Base-by-base conservation (phyloP, 176 grass and related monocot genomes). In the Zizania latifolia region DNA sequence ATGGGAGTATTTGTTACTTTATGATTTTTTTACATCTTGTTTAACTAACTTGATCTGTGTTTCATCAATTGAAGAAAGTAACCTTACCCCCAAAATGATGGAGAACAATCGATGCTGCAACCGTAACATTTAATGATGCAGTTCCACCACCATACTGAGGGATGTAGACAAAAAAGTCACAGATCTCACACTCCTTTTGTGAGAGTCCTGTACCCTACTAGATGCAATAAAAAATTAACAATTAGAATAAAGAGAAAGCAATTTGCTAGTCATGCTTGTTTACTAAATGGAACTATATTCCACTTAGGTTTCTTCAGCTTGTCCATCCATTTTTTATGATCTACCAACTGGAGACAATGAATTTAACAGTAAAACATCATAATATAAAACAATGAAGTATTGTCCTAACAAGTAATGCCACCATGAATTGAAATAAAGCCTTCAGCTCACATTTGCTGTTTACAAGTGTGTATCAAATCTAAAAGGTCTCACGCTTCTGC, bases 121-220 rank as follows among this genome's bases (percentile, higher is more conserved):
- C 91, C 1, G 91, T 94, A 79, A 98, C 94, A 78, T 94, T 98
- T 22, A 98, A 91, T 24, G 94, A 94, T 58, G 94, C 94, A n/a
- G 94, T 98, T 68, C 89, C 94, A 23, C 71, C 84, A 29, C 94
- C 94, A 46, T 98, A 92, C 35, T 98, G 94, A 23, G 94, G 91
- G 21, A 94, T 98, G 68, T 98, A 98, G 27, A 98, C 79, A 72
- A 98, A 98, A 65, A 98, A 94, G 30, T 98, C 91, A 77, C 94
- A 98, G 19, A 92, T 62, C 22, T 89, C 94, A 1, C 75, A 94
- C 58, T 98, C 94, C 26, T 87, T 90, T 27, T 83, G 68, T 5
- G 94, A 94, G 17, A 98, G 84, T 34, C 94, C 91, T 29, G 91
- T 89, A 68, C 94, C 94, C 86, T 95, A 72, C 22, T 62, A 21